Conservation (phyloP, 768 basidiomycete genomes). For the Pisolithus microcarpus region DNA sequence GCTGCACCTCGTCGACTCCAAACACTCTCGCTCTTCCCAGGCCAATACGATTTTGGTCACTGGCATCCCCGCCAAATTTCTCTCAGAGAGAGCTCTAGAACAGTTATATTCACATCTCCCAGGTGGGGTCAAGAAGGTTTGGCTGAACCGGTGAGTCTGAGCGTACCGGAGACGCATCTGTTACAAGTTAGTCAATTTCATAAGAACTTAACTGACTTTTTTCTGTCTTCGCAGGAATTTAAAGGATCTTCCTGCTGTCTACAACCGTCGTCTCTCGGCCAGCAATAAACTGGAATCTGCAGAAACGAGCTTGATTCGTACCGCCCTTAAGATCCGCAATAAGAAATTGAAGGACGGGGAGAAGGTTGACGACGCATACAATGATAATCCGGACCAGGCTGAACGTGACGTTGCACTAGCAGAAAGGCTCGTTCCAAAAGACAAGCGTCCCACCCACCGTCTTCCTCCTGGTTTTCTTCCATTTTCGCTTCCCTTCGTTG, state of each 20-base stretch:
- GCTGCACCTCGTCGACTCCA: conserved; percentile 66
- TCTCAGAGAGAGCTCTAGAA: conserved; percentile 60
- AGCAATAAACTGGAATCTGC: conserved; percentile 79
- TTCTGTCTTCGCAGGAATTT: conserved; percentile 47
- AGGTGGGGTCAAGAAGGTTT: conserved; percentile 84
- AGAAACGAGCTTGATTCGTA: conserved; percentile 70
- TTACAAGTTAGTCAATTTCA: neutral
- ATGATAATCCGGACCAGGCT: conserved; percentile 20
- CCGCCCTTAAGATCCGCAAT: conserved; percentile 63
- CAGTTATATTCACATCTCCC: conserved; percentile 77
- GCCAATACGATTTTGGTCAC: conserved; percentile 89
- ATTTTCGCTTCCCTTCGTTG: conserved; percentile 57
- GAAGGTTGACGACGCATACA: conserved; percentile 20
- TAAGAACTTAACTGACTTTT: neutral
- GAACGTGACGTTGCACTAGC: conserved; percentile 31
- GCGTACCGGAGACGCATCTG: neutral
- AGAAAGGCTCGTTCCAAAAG: conserved; percentile 55
- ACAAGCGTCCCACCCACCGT: conserved; percentile 73
- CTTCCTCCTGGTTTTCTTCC: conserved; percentile 49
- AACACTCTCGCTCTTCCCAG: conserved; percentile 71
- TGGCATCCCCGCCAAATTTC: conserved; percentile 74
- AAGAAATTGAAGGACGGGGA: conserved; percentile 44
- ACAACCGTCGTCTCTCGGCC: conserved; percentile 68
- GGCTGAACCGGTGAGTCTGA: conserved; percentile 71
- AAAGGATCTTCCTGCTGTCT: conserved; percentile 78